Base-by-base conservation (phyloP, 805 yeast genomes). In the Ogataea henricii region DNA sequence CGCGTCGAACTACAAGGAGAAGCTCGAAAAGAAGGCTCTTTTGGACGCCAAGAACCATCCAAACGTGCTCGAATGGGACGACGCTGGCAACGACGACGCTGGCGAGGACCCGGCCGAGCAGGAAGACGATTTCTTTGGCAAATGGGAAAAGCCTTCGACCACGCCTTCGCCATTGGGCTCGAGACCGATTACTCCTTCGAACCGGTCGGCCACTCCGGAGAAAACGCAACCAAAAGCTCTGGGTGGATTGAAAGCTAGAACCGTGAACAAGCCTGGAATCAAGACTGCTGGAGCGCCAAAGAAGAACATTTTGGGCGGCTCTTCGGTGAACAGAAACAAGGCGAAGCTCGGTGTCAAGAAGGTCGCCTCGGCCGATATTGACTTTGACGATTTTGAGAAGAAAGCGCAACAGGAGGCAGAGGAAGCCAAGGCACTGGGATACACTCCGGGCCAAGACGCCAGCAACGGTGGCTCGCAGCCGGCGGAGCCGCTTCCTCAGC, bases 121-220 rank as follows among this genome's bases (percentile, higher is more conserved):
- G 25, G 77, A 77, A 21, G 96, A 90, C 66, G 97, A 89, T 68
- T 94, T 94, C 67, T 94, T 94, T 70, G 79, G 94, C 45, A 85
- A 82, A 63, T 91, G 96, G 94, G 89, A 88, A 48, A 89, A 89
- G 62, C 89, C 96, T n/a, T 51, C 84, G 4, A 70, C 81, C 10
- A 60, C 67, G 4, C 65, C 67, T 22, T 75, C 81, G 3, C 83
- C 84, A 12, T 53, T 77, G 50, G 71, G 71, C 2, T 75, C 80
- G 4, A 64, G 71, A 47, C 69, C 71, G 30, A 62, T 64, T 23
- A 77, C 82, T 2, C 82, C 82, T 14, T 45, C 56, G 13, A 56
- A 54, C 35, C 49, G 47, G 30, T 40, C 54, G 9, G 42, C 49
- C 12, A 42, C 56, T 6, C 49, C 60, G 9, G 70, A 65, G 26